Evolutionary conservation across 768 basidiomycete species (phyloP), one percentile per base, ranked within the genome.

Genomic region (Lactarius vividus): DNA sequence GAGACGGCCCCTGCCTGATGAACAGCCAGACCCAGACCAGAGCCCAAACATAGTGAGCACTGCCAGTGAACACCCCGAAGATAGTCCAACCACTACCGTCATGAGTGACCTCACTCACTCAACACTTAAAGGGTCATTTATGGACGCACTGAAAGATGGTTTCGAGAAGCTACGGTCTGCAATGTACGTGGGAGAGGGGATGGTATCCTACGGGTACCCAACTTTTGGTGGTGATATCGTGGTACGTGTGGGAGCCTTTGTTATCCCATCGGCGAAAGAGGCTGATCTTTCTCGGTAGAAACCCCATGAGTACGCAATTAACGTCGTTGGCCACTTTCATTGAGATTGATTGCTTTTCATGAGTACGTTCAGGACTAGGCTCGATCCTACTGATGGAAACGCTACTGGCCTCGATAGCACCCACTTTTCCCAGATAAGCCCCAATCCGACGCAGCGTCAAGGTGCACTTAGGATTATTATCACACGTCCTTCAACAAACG

Each of bases 281-380:
- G 29, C 55, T 62, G 39, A 62, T 26, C 0, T 26, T 54, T 10
- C n/a, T 46, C 39, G 33, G 53, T 57, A 62, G 61, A 54, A 33
- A 4, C 31, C 20, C 18, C 39, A 59, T 28, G 18, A 65, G 64
- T 57, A 66, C 23, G 60, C 46, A 23, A 33, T 55, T 39, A n/a
- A 29, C 16, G 16, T 26, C 46, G 31, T 37, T 28, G 55, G 42
- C 2, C 7, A 15, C 16, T 2, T 33, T 39, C n/a, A 40, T 42
- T 15, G 1, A 29, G 29, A 62, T 66, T 62, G 56, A 57, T 56
- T 35, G 13, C 13, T 13, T 33, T 18, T 29, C 49, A 57, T 20
- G 44, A 52, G 60, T 31, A 16, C 7, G 13, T 55, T 28, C n/a
- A 52, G 46, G 60, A 37, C 13, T 39, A 29, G 9, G 23, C 23